These are phyloP conservation scores for Cucurbita moschata DNA, from an alignment of 306 rosid genomes.

Conservation along the genomic window DNA sequence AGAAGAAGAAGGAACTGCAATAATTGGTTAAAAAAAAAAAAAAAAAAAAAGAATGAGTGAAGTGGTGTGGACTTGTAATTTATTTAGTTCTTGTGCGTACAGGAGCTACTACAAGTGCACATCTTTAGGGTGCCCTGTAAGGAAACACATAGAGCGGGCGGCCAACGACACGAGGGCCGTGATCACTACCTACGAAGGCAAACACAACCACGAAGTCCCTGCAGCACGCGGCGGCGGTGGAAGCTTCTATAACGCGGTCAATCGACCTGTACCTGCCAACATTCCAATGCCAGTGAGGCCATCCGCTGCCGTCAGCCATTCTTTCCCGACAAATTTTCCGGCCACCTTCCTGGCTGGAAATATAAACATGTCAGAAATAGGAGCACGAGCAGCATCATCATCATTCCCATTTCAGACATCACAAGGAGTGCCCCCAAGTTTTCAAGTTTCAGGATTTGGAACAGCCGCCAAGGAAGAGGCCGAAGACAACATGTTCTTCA, in stretches of 20 bases:
- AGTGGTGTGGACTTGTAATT: background rate
- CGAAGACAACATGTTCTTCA: slow-evolving; percentile 29
- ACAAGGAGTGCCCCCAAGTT: background rate
- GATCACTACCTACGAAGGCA: slow-evolving; percentile 94
- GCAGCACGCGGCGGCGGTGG: slow-evolving; percentile 64
- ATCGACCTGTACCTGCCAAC: slow-evolving; percentile 15
- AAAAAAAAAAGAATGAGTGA: too few species aligned
- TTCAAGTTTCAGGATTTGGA: slow-evolving; percentile 13
- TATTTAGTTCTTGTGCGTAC: slow-evolving; percentile 1
- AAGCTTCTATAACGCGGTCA: slow-evolving; percentile 17
- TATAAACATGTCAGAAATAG: background rate
- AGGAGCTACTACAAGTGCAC: slow-evolving; percentile 99
- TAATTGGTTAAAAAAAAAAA: background rate
- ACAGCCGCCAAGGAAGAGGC: slow-evolving; percentile 27
- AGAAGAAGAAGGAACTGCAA: background rate
- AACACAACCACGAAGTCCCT: slow-evolving; percentile 89
- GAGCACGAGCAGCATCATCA: background rate
- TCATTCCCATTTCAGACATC: background rate
- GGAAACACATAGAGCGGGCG: slow-evolving; percentile 92
- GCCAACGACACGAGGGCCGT: slow-evolving; percentile 65
- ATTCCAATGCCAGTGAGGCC: slow-evolving; percentile 34
- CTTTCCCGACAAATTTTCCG: slow-evolving; percentile 11
- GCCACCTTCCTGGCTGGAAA: background rate
- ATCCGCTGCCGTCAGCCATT: slow-evolving; percentile 20
- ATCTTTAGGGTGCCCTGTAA: slow-evolving; percentile 57